Evolutionary conservation across 2,329 filamentous ascomycete genomes (phyloP).

Genomic region (Raffaelea arxii): DNA sequence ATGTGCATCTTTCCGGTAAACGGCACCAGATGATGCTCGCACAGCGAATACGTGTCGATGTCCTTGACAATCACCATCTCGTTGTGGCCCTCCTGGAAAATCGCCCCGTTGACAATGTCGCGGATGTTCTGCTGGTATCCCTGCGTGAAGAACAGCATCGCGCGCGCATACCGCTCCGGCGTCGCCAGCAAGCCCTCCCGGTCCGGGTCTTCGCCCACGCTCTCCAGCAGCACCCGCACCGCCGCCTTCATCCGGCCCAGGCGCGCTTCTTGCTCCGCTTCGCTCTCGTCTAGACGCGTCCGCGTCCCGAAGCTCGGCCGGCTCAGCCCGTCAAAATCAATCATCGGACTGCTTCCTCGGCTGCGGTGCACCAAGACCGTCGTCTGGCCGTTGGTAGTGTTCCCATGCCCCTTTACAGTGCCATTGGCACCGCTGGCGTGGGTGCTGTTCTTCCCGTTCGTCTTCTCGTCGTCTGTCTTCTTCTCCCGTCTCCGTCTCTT

Average conservation of each 20-base stretch:
- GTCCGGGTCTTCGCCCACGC: conserved; percentile 58
- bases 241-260: conserved; percentile 51
- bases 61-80: conserved; percentile 98
- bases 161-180: conserved; percentile 85
- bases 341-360: conserved; percentile 1
- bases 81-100: conserved; percentile 94
- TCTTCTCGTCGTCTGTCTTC: background rate
- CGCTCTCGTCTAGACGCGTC: conserved; percentile 47
- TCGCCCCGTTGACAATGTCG: conserved; percentile 84
- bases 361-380: background rate
- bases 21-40: conserved; percentile 94
- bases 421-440: too few species aligned
- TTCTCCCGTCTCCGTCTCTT: background rate
- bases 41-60: conserved; percentile 89
- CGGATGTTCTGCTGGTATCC: conserved; percentile 92
- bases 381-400: too few species aligned
- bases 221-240: conserved; percentile 57
- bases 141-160: conserved; percentile 90
- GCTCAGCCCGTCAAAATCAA: conserved; percentile 10
- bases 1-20: conserved; percentile 99
- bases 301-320: conserved; percentile 51
- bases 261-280: conserved; percentile 39
- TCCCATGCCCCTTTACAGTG: too few species aligned
- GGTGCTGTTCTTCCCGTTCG: too few species aligned
- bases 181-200: conserved; percentile 56